Evolutionary conservation across 257 asterid genomes (phyloP), one percentile per base, ranked within the genome.

Genomic region (Galeopsis tetrahit): DNA sequence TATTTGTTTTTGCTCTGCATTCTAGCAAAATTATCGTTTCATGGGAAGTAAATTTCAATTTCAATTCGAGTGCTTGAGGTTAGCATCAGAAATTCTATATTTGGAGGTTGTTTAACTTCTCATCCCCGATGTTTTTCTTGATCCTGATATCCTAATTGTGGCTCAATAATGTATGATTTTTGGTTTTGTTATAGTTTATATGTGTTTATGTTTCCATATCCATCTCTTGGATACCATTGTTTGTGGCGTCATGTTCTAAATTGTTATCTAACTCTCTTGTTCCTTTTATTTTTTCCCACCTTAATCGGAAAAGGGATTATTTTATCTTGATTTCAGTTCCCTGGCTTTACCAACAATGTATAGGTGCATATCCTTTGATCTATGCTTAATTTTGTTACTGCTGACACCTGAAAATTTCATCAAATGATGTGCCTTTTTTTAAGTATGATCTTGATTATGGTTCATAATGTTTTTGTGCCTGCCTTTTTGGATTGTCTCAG

Each of bases 401-500:
- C 4, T 69, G 75, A 60, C 43, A 3, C 61, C 63, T 14, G 52
- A 48, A 17, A 53, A 11, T 33, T 62, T 76, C 40, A 39, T 38
- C 55, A 11, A 36, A 59, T 34, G 46, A 39, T 33, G 52, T 40
- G 59, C 15, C 42, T 21, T 66, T 51, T 1, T 67, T 14, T 14
- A 10, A 4, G 44, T 28, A 39, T 66, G 74, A 40, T 53, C 73
- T 57, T 36, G 53, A 32, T 43, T 40, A 36, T 31, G 56, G 17
- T 70, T 61, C 2, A 2, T 28, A 33, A 55, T 67, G 74, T 14
- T 73, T 63, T 36, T 32, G 28, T 53, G 44, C 52, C 15, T 35
- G n/a, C 71, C 36, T 49, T 44, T 67, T 46, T 76, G 78, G 82
- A 9, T 32, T 43, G 58, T 75, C 52, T 75, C 90, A 94, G 99